These are phyloP conservation scores for Retiboletus flavoniger DNA, from an alignment of 1,284 basidiomycete species.

Conservation along the genomic window DNA sequence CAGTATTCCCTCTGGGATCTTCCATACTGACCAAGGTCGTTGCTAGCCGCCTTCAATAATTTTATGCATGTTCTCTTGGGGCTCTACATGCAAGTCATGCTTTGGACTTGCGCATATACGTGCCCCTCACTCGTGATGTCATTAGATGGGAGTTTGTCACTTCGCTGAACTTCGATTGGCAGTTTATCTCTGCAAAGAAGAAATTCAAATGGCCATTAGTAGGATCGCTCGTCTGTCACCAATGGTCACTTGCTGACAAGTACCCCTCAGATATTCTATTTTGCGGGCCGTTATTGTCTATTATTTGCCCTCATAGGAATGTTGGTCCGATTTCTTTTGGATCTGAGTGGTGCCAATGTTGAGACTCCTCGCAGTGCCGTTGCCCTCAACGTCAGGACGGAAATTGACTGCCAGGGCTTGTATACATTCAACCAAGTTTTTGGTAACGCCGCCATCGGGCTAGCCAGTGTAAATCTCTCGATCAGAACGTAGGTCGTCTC, in stretches of 20 bases:
- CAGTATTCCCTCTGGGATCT: background rate
- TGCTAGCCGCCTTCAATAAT: constrained; percentile 55
- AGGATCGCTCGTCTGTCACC: constrained; percentile 6
- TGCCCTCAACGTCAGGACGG: constrained; percentile 34
- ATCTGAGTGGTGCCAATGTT: background rate
- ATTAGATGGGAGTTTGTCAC: constrained; percentile 64
- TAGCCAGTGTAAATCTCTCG: constrained; percentile 78
- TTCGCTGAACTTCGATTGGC: constrained; percentile 68
- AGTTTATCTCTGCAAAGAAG: constrained; percentile 57
- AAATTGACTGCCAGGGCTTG: constrained; percentile 40
- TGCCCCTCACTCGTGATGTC: background rate
- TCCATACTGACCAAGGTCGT: constrained; percentile 11
- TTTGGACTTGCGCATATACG: constrained; percentile 12
- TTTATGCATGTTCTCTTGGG: constrained; percentile 69
- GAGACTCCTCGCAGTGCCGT: constrained; percentile 18
- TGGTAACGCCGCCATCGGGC: constrained; percentile 69
- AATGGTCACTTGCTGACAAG: constrained; percentile 2
- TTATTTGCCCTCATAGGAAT: constrained; percentile 71
- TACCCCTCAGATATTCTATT: constrained; percentile 61
- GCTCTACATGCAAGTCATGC: constrained; percentile 55
- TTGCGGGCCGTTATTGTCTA: constrained; percentile 67
- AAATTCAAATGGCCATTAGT: constrained; percentile 66
- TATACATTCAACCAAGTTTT: constrained; percentile 74
- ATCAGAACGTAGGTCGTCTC: constrained; percentile 59
- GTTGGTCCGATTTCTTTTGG: constrained; percentile 38